Evolutionary conservation across 768 basidiomycete species (phyloP).

Genomic region (Sutorius australiensis): DNA sequence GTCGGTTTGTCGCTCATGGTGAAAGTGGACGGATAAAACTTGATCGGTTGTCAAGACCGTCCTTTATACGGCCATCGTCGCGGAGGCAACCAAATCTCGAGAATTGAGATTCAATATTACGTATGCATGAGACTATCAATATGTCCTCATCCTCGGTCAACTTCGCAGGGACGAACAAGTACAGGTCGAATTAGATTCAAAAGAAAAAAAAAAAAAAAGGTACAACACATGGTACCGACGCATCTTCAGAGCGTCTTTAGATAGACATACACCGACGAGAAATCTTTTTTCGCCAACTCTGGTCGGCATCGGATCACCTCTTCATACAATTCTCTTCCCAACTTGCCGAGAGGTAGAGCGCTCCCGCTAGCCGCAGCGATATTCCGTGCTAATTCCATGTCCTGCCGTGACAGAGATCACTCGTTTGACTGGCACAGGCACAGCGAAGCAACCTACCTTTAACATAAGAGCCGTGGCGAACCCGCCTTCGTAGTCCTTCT

Average conservation of each 20-base stretch:
- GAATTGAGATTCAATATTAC: slow-evolving; percentile 14
- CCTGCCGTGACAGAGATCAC: slow-evolving; percentile 42
- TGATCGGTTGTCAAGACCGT: slow-evolving; percentile 22
- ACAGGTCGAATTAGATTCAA: no score
- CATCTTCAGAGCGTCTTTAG: slow-evolving; percentile 33
- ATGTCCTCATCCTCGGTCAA: background rate
- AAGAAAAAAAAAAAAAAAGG: no score
- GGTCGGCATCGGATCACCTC: slow-evolving; percentile 50
- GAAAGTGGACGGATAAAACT: slow-evolving; percentile 3
- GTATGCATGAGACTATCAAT: background rate
- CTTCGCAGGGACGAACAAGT: no score
- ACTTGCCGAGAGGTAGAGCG: slow-evolving; percentile 62
- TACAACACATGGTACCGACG: background rate
- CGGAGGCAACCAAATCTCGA: slow-evolving; percentile 23
- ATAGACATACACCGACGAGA: slow-evolving; percentile 75
- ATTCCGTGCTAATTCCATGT: slow-evolving; percentile 76
- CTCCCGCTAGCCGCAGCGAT: slow-evolving; percentile 49
- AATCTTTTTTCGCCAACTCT: slow-evolving; percentile 67
- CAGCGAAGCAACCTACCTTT: slow-evolving; percentile 47
- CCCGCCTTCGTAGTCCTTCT: slow-evolving; percentile 79
- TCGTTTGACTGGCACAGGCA: background rate
- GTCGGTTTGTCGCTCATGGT: slow-evolving; percentile 49
- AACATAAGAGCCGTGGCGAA: slow-evolving; percentile 83
- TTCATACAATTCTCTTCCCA: slow-evolving; percentile 61
- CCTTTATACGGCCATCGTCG: slow-evolving; percentile 27